phyloP scores from a whole-genome alignment of 2,329 filamentous ascomycete species.

The Beauveria scarabaeidicola region DNA sequence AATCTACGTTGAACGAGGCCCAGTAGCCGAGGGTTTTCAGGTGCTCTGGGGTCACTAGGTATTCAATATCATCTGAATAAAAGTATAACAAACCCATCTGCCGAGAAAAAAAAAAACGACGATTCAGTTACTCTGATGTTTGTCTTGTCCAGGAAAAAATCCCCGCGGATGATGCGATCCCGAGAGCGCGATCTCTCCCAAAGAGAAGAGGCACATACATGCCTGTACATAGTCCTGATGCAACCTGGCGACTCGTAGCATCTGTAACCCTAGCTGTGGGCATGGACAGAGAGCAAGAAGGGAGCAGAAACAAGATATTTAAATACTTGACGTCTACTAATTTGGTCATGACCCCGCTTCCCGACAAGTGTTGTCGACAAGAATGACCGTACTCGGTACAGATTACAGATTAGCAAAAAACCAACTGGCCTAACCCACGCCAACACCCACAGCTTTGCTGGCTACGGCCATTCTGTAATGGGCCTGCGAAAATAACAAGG shows the following conservation, averaged over 20 bases:
- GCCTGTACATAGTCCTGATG: conserved; percentile 4
- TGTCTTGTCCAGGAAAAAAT: background rate
- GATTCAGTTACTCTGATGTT: background rate
- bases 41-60: background rate
- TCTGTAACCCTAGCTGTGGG: conserved; percentile 6
- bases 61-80: too few relatives aligned
- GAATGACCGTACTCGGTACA: too few relatives aligned
- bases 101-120: background rate
- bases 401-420: background rate
- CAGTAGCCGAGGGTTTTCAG: background rate
- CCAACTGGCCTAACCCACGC: background rate
- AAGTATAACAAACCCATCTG: background rate
- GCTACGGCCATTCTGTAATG: background rate
- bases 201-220: background rate
- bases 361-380: too few relatives aligned
- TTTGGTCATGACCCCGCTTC: background rate
- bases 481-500: background rate
- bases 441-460: background rate
- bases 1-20: background rate
- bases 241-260: background rate
- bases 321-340: background rate
- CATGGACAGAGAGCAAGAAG: background rate
- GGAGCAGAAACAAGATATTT: background rate
- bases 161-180: background rate
- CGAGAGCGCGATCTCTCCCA: background rate